Conservation (phyloP, 2,329 filamentous ascomycete species). For the Pseudovirgaria hyperparasitica region DNA sequence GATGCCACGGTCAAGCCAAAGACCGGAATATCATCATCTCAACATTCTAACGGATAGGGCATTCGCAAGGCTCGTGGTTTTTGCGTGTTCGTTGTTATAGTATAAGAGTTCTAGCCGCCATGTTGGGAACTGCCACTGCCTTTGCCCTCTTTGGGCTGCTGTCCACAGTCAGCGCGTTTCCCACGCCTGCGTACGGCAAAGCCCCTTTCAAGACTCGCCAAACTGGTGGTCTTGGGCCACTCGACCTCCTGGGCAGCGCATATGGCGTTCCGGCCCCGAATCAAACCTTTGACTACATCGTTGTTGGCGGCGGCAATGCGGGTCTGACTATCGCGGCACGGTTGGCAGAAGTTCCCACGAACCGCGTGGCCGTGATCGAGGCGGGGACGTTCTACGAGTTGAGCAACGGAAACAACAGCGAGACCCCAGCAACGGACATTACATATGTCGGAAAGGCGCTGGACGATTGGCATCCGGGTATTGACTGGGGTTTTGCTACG, state of each 20-base stretch:
- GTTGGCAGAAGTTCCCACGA: slow-evolving; percentile 12
- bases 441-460: slow-evolving; percentile 6
- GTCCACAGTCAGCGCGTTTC: no score
- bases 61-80: no score
- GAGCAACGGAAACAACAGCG: slow-evolving; percentile 11
- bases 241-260: slow-evolving; percentile 10
- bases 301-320: slow-evolving; percentile 20
- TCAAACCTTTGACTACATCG: slow-evolving; percentile 18
- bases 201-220: no score
- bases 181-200: no score
- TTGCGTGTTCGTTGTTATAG: no score
- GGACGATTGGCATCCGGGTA: slow-evolving; percentile 11
- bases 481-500: slow-evolving; percentile 15
- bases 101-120: no score
- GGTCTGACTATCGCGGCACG: slow-evolving; percentile 19
- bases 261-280: slow-evolving; percentile 13
- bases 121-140: no score
- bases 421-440: slow-evolving; percentile 10
- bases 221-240: no score
- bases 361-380: slow-evolving; percentile 19
- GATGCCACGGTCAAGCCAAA: no score
- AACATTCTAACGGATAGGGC: no score
- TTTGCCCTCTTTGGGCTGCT: no score
- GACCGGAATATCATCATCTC: no score
- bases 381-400: slow-evolving; percentile 18